Evolutionary conservation across 805 yeast species (phyloP).

Genomic region (Candida cerambycidarum): DNA sequence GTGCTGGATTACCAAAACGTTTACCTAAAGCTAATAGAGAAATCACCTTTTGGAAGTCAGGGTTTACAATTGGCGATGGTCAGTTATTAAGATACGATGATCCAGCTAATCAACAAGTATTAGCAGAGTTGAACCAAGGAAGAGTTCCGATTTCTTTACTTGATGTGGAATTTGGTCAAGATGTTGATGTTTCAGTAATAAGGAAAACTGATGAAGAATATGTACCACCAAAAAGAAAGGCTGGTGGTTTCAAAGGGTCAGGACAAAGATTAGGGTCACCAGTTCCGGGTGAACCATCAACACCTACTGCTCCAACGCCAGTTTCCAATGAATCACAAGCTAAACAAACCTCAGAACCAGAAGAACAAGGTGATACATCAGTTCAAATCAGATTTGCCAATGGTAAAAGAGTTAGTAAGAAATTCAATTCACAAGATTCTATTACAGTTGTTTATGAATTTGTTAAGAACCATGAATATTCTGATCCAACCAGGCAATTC

Average conservation of each 20-base stretch:
- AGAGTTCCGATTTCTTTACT: slow-evolving; percentile 85
- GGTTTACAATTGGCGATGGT: slow-evolving; percentile 94
- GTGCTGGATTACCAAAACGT: slow-evolving; percentile 18
- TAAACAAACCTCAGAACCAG: slow-evolving; percentile 13
- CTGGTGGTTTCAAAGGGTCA: slow-evolving; percentile 70
- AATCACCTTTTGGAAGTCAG: slow-evolving; percentile 94
- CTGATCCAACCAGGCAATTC: slow-evolving; percentile 54
- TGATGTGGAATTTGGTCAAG: slow-evolving; percentile 85
- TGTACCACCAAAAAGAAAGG: slow-evolving; percentile 58
- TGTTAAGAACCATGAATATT: slow-evolving; percentile 48
- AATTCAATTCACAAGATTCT: slow-evolving; percentile 63
- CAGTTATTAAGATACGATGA: slow-evolving; percentile 84
- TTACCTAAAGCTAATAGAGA: slow-evolving; percentile 65
- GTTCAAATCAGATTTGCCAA: slow-evolving; percentile 84
- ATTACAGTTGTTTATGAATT: slow-evolving; percentile 67
- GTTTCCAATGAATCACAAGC: slow-evolving; percentile 20
- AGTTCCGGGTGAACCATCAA: slow-evolving; percentile 64
- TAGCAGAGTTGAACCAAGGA: slow-evolving; percentile 82
- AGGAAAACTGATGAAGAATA: slow-evolving; percentile 81
- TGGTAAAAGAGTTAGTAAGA: slow-evolving; percentile 67
- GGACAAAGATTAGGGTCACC: slow-evolving; percentile 92
- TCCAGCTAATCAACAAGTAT: slow-evolving; percentile 76
- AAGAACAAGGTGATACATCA: slow-evolving; percentile 58
- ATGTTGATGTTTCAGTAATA: slow-evolving; percentile 86
- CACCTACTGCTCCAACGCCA: slow-evolving; percentile 13